Evolutionary conservation across 2,329 filamentous ascomycete species (phyloP), one percentile per base, ranked within the genome.

Genomic region (Peltaster fructicola): DNA sequence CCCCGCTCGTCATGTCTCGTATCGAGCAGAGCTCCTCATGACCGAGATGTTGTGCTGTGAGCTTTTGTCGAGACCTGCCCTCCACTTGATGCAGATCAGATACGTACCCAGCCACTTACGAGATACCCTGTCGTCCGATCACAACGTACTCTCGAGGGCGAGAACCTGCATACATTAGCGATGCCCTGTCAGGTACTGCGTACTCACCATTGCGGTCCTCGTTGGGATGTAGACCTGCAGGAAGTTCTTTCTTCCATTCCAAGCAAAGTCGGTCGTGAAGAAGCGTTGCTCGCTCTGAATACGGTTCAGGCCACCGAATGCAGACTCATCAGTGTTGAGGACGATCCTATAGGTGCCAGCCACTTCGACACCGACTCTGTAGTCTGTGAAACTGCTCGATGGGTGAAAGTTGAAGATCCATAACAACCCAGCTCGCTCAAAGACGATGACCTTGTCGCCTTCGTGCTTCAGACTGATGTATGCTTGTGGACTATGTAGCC

Each of bases 381-480:
- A 98, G 53, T 95, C 88, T 7, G 74, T 73, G 54, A 77, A 98
- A 51, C 81, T 92, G 38, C 74, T 57, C 14, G 67, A 68, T 0
- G 79, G 72, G 48, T 95, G 73, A 63, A 95, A 93, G 56, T 98
- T 98, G 65, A 98, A 95, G 40, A 93, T 65, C 61, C 84, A 98
- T 7, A 98, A 61, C 30, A 92, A 57, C 0, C 84, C 84, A 2
- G 72, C 88, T 15, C 88, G 70, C 59, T 98, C 88, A 48, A 93
- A 98, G 3, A 92, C 84, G 36, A 98, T 70, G 20, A 95, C 73
- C 57, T 95, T 98, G 56, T 98, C 88, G 11, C 54, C 61, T 46
- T 95, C 82, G 48, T 98, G 73, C 65, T 95, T 98, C 39, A 95
- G 63, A 33, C 78, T 88, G 44, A 98, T 73, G 49, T 88, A 91